phyloP scores from a whole-genome alignment of 202 grass and related monocot genomes.

The Zizania palustris region DNA sequence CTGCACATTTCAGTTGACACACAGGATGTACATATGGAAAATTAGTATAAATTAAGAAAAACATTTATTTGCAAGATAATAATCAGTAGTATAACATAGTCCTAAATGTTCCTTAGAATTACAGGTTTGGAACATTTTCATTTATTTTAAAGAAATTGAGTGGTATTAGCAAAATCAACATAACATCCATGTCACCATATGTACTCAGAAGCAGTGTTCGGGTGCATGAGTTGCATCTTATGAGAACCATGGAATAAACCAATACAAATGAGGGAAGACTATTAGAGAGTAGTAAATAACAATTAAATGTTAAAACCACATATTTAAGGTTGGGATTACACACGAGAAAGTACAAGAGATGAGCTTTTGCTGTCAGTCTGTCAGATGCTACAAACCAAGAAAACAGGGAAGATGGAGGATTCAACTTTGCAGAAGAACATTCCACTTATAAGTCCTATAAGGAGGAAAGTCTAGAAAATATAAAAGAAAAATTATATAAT shows the following conservation, averaged over 20 bases:
- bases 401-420: not conserved
- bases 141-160: not conserved
- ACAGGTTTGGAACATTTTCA: not conserved
- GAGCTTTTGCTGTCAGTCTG: not conserved
- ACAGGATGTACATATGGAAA: slow-evolving; percentile 25
- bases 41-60: slow-evolving; percentile 22
- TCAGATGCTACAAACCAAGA: not conserved
- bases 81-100: not conserved
- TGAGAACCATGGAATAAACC: slow-evolving; percentile 23
- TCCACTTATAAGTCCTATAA: not conserved
- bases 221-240: not conserved
- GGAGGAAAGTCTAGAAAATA: not conserved
- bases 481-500: not conserved
- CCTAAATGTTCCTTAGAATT: not conserved
- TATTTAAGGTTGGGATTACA: not conserved
- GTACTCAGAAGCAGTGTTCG: not conserved
- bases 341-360: not conserved
- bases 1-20: slow-evolving; percentile 51
- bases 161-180: slow-evolving; percentile 3
- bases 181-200: not conserved
- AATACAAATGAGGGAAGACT: slow-evolving; percentile 15
- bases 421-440: not conserved
- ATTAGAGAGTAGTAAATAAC: not conserved
- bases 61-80: slow-evolving; percentile 26
- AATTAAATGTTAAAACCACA: slow-evolving; percentile 6